Evolutionary conservation across 1,284 basidiomycete species (phyloP), one percentile per base, ranked within the genome.

Genomic region (Jaminaea rosea): DNA sequence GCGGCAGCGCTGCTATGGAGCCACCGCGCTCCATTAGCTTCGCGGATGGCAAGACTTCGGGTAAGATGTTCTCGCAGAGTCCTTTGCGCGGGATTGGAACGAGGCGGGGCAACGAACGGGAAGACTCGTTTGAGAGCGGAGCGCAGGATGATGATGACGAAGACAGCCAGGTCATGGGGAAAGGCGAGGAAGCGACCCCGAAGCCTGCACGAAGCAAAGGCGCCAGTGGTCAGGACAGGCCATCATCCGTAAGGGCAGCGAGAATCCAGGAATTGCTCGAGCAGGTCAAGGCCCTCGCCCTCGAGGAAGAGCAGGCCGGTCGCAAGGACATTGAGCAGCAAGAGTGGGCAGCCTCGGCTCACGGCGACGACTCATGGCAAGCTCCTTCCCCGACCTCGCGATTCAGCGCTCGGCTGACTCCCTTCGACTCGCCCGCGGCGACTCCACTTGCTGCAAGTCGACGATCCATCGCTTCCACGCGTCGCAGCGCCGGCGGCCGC

Each of bases 11-110:
- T n/a, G n/a, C n/a, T n/a, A n/a, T n/a, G 39, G 19, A 15, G 19
- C 39, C 13, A 24, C 24, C 53, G 29, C 55, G 61, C 9, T 60
- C 58, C n/a, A 63, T 63, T 21, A 61, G 59, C 47, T 63, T 63
- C 48, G 56, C 55, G 17, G 61, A 63, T 23, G 44, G 45, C 2
- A 49, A 46, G 10, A 31, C 26, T 19, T 17, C 45, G 5, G 45
- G 26, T 24, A 42, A 42, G 19, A 42, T 42, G 39, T 42, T 42
- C 19, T 15, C 13, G 17, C 23, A 11, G 39, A 42, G 39, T 6
- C 27, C 45, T 13, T 17, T 46, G 6, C 11, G 32, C n/a, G 45
- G 29, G 13, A 46, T 29, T 8, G 19, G 36, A 17, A 8, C 9
- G 36, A 39, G 10, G 7, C 36, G 36, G 17, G 19, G 9, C 29